Evolutionary conservation across 768 basidiomycete genomes (phyloP).

Genomic region (Steccherinum ochraceum): DNA sequence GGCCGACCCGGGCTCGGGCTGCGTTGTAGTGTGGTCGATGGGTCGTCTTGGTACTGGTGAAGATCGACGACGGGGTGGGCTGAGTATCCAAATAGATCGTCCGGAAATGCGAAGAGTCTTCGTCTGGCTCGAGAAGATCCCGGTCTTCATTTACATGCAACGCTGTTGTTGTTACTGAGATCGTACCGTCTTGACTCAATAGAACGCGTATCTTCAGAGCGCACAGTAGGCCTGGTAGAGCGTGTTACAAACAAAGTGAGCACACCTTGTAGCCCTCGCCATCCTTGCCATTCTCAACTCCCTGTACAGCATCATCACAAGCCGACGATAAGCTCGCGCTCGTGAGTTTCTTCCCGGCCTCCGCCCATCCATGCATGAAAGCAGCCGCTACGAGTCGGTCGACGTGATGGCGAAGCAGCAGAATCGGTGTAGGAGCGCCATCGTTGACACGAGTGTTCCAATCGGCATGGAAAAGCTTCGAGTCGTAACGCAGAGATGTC

Average conservation of each 20-base stretch:
- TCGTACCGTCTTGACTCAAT: slow-evolving; percentile 10
- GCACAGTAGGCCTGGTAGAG: background rate
- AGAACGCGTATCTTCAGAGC: slow-evolving; percentile 46
- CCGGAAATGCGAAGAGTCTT: slow-evolving; percentile 29
- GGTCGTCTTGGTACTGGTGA: slow-evolving; percentile 71
- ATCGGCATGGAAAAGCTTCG: slow-evolving; percentile 29
- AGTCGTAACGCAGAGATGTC: slow-evolving; percentile 57
- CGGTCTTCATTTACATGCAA: slow-evolving; percentile 1
- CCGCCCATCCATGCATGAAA: slow-evolving; percentile 43
- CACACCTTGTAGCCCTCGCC: slow-evolving; percentile 9
- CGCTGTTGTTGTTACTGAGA: slow-evolving; percentile 15
- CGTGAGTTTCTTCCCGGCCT: slow-evolving; percentile 28
- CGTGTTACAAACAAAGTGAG: slow-evolving; percentile 29
- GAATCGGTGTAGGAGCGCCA: slow-evolving; percentile 48
- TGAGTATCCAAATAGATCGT: slow-evolving; percentile 49
- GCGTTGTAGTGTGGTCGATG: slow-evolving; percentile 49
- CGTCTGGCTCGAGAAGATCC: slow-evolving; percentile 30
- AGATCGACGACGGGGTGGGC: slow-evolving; percentile 47
- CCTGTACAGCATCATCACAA: slow-evolving; percentile 42
- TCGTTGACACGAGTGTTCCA: slow-evolving; percentile 53
- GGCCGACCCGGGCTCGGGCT: slow-evolving; percentile 52
- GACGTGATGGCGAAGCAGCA: slow-evolving; percentile 56
- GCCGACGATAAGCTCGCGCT: slow-evolving; percentile 31
- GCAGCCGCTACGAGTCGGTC: slow-evolving; percentile 54
- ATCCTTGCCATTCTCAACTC: slow-evolving; percentile 1